Evolutionary conservation across 1,139 yeast species (phyloP), one percentile per base, ranked within the genome.

Genomic region (Pneumocystis murina): DNA sequence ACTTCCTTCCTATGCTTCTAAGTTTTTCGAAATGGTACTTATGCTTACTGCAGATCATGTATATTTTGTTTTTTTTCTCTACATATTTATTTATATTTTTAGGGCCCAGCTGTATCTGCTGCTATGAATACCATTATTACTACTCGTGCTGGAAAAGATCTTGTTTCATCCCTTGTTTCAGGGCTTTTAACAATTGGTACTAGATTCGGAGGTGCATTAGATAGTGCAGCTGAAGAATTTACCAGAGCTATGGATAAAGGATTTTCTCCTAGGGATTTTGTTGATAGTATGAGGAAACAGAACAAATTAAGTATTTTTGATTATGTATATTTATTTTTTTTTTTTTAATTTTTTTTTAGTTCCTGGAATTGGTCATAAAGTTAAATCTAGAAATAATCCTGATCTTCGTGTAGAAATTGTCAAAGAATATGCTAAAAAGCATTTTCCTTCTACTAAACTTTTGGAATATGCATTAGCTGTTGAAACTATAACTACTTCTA

Each of bases 61-160:
- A 41, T 41, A 8, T 41, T 17, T 40, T 17, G 6, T n/a, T n/a
- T 41, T 41, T 41, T 17, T 41, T 41, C 28, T 20, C 17, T 41
- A 41, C 20, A 17, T 41, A 17, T 41, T 41, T 41, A 41, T n/a
- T 7, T 10, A 39, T 12, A 39, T 39, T 41, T 17, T 17, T 41
- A 41, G 54, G 80, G 80, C 66, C 80, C 80, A 33, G 80, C 80
- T 61, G 80, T 77, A 40, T 73, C 77, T 39, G 80, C 80, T 66
- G 80, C 80, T 64, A 77, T 77, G 80, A 77, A 77, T 72, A 78
- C 80, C 62, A 77, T 77, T 67, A 75, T 77, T 69, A 77, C 80
- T 58, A 77, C 80, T 59, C 76, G 80, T 68, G 80, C 80, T 35
- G 80, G 80, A 62, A 78, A 78, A 71, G 80, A 77, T 66, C 72